Percentiles rank a stretch among this genome's conserved stretches.
phyloP scores from a whole-genome alignment of 495 filamentous ascomycete genomes.

The Bryoglossum gracile region DNA sequence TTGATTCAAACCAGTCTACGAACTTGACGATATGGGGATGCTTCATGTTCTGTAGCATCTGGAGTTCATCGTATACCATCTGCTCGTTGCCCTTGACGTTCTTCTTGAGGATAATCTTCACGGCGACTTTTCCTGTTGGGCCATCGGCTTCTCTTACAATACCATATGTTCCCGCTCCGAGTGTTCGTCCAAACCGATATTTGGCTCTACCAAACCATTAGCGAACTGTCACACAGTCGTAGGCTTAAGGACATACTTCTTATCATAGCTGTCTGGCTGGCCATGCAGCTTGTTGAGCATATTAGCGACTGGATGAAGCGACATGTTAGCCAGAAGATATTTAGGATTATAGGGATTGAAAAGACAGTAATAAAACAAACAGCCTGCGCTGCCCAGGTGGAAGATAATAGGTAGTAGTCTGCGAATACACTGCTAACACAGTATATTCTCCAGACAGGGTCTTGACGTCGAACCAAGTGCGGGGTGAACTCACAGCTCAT shows the following conservation, averaged over 20 bases:
- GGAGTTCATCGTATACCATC: constrained; percentile 97
- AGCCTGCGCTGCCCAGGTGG: neutral
- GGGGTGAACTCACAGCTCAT: constrained; percentile 42
- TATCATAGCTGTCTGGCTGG: constrained; percentile 97
- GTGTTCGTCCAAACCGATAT: constrained; percentile 86
- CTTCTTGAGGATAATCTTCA: constrained; percentile 99
- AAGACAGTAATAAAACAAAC: neutral
- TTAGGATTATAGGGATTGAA: constrained; percentile 2
- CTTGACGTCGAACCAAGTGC: neutral
- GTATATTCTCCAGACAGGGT: neutral
- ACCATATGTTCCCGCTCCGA: constrained; percentile 96
- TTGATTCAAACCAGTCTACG: constrained; percentile 98
- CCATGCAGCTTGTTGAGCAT: constrained; percentile 98
- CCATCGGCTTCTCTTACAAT: constrained; percentile 93
- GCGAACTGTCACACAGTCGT: neutral
- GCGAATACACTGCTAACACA: neutral
- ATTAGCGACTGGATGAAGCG: constrained; percentile 21
- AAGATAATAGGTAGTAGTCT: neutral
- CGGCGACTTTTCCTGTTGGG: constrained; percentile 76
- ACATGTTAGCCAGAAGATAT: constrained; percentile 3
- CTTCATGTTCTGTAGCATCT: constrained; percentile 80
- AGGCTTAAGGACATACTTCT: constrained; percentile 78
- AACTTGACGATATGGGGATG: constrained; percentile 98
- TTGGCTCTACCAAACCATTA: constrained; percentile 49
- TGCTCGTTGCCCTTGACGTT: constrained; percentile 96